Conservation (phyloP, 2,329 filamentous ascomycete species). For the Pseudogymnoascus sp. region DNA sequence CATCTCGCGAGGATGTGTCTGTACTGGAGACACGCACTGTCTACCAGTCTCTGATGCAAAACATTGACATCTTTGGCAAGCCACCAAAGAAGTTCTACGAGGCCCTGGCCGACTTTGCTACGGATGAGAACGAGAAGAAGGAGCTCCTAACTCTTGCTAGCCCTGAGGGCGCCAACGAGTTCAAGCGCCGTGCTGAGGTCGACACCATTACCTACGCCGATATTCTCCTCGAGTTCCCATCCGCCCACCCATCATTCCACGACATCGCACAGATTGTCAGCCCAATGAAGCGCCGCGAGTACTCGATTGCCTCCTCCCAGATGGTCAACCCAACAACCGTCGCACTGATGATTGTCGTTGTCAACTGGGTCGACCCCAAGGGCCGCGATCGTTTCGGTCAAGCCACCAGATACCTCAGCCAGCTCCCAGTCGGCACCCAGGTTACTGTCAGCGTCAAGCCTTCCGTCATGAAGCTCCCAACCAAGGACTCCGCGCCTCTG, state of each 20-base stretch:
- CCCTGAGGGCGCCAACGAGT: slow-evolving; percentile 74
- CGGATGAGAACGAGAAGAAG: slow-evolving; percentile 73
- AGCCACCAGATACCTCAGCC: slow-evolving; percentile 81
- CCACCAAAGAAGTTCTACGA: slow-evolving; percentile 99
- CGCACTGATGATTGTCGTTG: slow-evolving; percentile 91
- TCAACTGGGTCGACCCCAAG: slow-evolving; percentile 84
- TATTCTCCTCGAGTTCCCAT: slow-evolving; percentile 79
- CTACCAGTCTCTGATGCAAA: slow-evolving; percentile 84
- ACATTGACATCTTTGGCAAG: slow-evolving; percentile 92
- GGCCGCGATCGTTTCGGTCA: slow-evolving; percentile 88
- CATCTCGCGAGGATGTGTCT: slow-evolving; percentile 67
- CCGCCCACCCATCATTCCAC: slow-evolving; percentile 79
- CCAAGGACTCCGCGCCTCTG: slow-evolving; percentile 78
- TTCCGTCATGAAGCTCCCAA: slow-evolving; percentile 97
- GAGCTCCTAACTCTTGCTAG: slow-evolving; percentile 70
- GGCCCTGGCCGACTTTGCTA: slow-evolving; percentile 75
- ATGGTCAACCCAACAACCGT: slow-evolving; percentile 87
- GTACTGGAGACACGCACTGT: slow-evolving; percentile 83
- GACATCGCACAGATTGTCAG: slow-evolving; percentile 81
- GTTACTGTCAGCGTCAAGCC: slow-evolving; percentile 95
- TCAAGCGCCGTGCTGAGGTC: slow-evolving; percentile 85
- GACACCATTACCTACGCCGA: slow-evolving; percentile 90
- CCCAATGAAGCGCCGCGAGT: slow-evolving; percentile 93
- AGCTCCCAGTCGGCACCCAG: slow-evolving; percentile 64
- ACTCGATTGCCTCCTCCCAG: slow-evolving; percentile 97